A percentile compares a stretch with the other conserved stretches of the same genome.
phyloP scores from a whole-genome alignment of 441 rosid genomes.

The Pelargonium exstipulatum region DNA sequence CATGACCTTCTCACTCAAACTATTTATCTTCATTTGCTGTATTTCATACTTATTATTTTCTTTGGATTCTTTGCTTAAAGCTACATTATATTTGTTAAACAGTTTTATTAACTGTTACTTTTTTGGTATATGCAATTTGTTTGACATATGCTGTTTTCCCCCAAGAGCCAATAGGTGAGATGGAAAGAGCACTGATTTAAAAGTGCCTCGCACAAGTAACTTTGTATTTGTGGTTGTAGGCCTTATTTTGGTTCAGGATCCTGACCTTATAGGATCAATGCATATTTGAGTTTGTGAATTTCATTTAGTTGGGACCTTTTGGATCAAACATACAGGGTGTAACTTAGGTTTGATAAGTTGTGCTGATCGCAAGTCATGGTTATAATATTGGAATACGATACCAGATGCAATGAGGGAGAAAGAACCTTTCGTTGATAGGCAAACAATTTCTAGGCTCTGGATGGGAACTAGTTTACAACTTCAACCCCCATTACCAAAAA shows the following conservation, averaged over 20 bases:
- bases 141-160: neutral
- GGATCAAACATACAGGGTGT: neutral
- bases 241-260: conserved; percentile 4
- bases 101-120: neutral
- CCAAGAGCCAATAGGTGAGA: neutral
- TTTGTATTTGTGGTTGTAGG: neutral
- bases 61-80: neutral
- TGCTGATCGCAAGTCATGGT: neutral
- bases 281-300: neutral
- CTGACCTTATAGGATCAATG: neutral
- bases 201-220: neutral
- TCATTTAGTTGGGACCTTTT: neutral
- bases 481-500: neutral
- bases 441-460: too few relatives aligned
- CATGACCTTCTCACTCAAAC: conserved; percentile 28
- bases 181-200: neutral
- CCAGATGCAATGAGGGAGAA: neutral
- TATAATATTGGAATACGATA: too few relatives aligned
- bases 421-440: too few relatives aligned
- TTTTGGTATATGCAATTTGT: neutral
- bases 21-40: neutral
- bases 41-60: neutral
- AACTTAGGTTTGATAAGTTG: neutral
- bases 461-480: conserved; percentile 2
- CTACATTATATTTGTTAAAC: neutral